Evolutionary conservation across 148 eudicot species (phyloP), one percentile per base, ranked within the genome.

Genomic region (Rhododendron kiyosumense): DNA sequence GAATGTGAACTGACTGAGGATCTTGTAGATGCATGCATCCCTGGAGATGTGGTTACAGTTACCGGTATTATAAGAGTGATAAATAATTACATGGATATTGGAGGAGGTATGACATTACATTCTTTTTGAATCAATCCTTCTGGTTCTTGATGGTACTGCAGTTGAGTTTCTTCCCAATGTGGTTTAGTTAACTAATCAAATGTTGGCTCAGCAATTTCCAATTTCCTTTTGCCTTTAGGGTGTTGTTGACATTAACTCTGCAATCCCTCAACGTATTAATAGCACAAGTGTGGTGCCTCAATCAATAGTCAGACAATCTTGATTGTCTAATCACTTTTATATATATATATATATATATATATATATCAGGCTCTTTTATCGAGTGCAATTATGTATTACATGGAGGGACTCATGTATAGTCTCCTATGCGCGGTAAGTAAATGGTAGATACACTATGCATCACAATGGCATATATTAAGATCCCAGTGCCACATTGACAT

Each of bases 1-100:
- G 99, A 97, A 89, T 95, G 98, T 87, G 99, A 97, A 91, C 92
- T 97, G 82, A 88, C 92, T 83, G 96, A 97, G 91, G 99, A 97
- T 92, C 94, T 97, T 74, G 99, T 97, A 84, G 99, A 97, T 92
- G 92, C 93, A 81, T 97, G 99, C 88, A 95, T 97, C 83, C 99
- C 99, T 87, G 99, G 99, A 81, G 99, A 97, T 85, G 92, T 97
- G 85, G 98, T 97, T 87, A 95, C 98, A 83, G 98, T 97, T 48
- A 91, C 94, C 81, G 99, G 99, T 82, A 91, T 97, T 78, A 95
- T 95, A 89, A 93, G 98, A 87, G 96, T 93, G 88, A 97, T 97
- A 71, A 95, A 94, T 91, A 97, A 94, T 87, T 97, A 93, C 91
- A 95, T 93, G 96, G 99, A 97, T 89, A 94, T 97, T 90, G 99